Conservation (phyloP, 1,139 yeast species). For the Magnusiomyces magnusii region DNA sequence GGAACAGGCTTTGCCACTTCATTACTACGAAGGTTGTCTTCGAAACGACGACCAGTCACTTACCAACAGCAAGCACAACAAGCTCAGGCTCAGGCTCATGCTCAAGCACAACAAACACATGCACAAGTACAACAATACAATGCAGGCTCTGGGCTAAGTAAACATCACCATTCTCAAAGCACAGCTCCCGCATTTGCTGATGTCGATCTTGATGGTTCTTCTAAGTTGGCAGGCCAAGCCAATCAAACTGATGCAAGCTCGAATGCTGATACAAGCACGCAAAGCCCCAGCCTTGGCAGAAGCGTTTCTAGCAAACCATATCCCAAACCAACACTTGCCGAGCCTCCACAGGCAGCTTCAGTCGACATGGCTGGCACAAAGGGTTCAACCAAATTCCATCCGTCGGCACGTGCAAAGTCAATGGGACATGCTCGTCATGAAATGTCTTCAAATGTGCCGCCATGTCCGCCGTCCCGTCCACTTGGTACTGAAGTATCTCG, state of each 20-base stretch:
- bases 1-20: conserved; percentile 23
- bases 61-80: not conserved
- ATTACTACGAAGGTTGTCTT: conserved; percentile 25
- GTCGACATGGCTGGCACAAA: not conserved
- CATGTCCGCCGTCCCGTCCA: conserved; percentile 16
- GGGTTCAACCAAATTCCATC: conserved; percentile 39
- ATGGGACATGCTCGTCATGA: conserved; percentile 64
- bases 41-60: conserved; percentile 22
- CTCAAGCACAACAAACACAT: not conserved
- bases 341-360: not conserved
- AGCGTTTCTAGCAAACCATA: conserved; percentile 4
- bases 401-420: conserved; percentile 84
- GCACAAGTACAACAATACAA: conserved; percentile 9
- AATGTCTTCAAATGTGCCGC: conserved; percentile 16
- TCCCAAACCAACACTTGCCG: not conserved
- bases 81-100: conserved; percentile 9
- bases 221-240: not conserved
- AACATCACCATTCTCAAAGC: conserved; percentile 8
- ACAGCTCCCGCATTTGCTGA: conserved; percentile 7
- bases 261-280: not conserved
- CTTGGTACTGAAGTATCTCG: conserved; percentile 18
- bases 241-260: not conserved
- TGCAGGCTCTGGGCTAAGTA: not conserved
- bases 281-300: not conserved
- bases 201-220: not conserved